Evolutionary conservation across 176 grass and related monocot genomes (phyloP), one percentile per base, ranked within the genome.

Genomic region (Avena eriantha): DNA sequence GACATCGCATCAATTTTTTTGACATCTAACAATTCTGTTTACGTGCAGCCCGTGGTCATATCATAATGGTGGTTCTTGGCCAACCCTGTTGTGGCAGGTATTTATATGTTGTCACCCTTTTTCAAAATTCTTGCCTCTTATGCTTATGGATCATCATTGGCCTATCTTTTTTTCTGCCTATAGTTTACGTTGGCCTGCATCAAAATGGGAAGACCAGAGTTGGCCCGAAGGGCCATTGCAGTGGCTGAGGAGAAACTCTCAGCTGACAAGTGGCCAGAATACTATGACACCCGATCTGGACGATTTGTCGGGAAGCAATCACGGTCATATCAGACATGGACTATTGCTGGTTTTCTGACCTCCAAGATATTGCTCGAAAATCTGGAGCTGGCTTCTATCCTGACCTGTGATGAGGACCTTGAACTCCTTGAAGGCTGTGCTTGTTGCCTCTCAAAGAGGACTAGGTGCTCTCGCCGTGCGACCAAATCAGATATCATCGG

Each of bases 1-100:
- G 48, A 76, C 69, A 83, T 74, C 21, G 46, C 39, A 80, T 84
- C 34, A 73, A 39, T 39, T 18, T 19, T 86, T 12, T 63, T 83
- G 81, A 74, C 34, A 81, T 83, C 51, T 87, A 56, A 72, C 45
- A 26, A 49, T 84, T 84, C 63, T 90, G 3, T 93, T 68, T 24
- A 86, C 76, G 29, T 91, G 53, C 93, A 98, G 97, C 19, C 93
- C 97, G 65, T 98, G 97, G 97, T 98, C 97, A 19, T 98, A 98
- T 92, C 97, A 98, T 89, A 98, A 98, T 87, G 94, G 94, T 88
- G 97, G 97, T 85, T 98, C 97, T 75, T 98, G 97, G 97, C 97
- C 97, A 87, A 98, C 97, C 35, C 89, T 98, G 18, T 56, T 98
- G 78, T 98, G 97, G 97, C 97, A 98, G 97, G 97, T 98, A 94